phyloP scores from a whole-genome alignment of 495 filamentous ascomycete genomes.

The Penicillium ochrochloron region DNA sequence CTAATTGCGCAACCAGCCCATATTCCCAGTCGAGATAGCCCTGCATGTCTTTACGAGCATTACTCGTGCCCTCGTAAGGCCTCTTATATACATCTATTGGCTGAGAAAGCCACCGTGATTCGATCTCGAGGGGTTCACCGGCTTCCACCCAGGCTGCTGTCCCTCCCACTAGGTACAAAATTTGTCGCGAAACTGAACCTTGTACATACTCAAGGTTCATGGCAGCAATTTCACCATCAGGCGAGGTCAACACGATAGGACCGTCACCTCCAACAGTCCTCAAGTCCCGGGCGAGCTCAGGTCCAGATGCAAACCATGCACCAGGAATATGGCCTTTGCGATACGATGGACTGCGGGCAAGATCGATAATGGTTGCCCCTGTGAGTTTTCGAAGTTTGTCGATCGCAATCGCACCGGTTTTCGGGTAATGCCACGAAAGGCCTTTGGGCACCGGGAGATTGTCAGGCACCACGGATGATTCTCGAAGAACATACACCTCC shows the following conservation, averaged over 20 bases:
- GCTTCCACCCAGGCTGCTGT: constrained; percentile 30
- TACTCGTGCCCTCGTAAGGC: constrained; percentile 35
- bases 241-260: constrained; percentile 33
- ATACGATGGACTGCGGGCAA: constrained; percentile 33
- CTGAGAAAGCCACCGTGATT: constrained; percentile 28
- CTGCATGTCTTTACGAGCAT: constrained; percentile 35
- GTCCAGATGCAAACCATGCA: constrained; percentile 33
- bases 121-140: constrained; percentile 26
- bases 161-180: constrained; percentile 27
- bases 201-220: constrained; percentile 36
- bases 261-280: constrained; percentile 7
- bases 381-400: constrained; percentile 12
- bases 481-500: constrained; percentile 30
- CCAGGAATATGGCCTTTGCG: constrained; percentile 33
- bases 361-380: constrained; percentile 28
- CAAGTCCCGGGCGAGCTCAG: constrained; percentile 31
- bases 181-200: constrained; percentile 8
- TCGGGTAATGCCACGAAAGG: constrained; percentile 8
- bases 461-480: constrained; percentile 9
- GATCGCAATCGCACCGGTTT: constrained; percentile 15
- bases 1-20: constrained; percentile 33
- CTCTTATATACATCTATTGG: constrained; percentile 36
- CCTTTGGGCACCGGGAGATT: neutral
- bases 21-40: constrained; percentile 38
- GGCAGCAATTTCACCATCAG: constrained; percentile 43